A percentile compares a stretch with the other conserved stretches of the same genome.
Conservation (phyloP, 345 rosid species). For the Dimocarpus longan region DNA sequence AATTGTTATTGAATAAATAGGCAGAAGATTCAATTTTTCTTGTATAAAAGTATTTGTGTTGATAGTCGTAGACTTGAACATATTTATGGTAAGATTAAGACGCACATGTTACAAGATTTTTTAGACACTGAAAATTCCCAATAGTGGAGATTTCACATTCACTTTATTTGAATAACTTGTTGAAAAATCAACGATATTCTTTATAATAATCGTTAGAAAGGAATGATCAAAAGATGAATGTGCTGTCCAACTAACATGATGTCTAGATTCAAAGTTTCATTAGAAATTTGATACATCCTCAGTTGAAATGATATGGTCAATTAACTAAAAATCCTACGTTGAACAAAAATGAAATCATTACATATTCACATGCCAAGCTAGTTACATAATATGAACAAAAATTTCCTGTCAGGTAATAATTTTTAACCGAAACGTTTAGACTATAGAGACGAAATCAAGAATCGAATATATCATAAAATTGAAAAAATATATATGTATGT, state of each 20-base stretch:
- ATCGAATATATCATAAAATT: not conserved
- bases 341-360: not conserved
- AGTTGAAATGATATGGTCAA: not conserved
- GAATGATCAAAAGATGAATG: not conserved
- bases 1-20: no score
- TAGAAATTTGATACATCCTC: not conserved
- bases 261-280: not conserved
- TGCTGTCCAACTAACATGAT: not conserved
- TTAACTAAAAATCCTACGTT: not conserved
- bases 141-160: no score
- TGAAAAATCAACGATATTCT: no score
- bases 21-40: no score
- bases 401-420: constrained; percentile 7
- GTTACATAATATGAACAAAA: constrained; percentile 7
- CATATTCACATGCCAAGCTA: constrained; percentile 8
- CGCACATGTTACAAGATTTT: no score
- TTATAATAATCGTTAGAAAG: no score
- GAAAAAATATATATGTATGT: not conserved
- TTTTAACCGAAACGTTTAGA: constrained; percentile 3
- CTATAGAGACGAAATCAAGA: not conserved
- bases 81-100: no score
- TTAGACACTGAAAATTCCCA: no score
- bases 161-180: no score
- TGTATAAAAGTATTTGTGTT: no score
- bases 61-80: not conserved